A percentile compares a stretch with the other conserved stretches of the same genome.
phyloP scores from a whole-genome alignment of 768 basidiomycete species.

The Leccinum fibrillosum region DNA sequence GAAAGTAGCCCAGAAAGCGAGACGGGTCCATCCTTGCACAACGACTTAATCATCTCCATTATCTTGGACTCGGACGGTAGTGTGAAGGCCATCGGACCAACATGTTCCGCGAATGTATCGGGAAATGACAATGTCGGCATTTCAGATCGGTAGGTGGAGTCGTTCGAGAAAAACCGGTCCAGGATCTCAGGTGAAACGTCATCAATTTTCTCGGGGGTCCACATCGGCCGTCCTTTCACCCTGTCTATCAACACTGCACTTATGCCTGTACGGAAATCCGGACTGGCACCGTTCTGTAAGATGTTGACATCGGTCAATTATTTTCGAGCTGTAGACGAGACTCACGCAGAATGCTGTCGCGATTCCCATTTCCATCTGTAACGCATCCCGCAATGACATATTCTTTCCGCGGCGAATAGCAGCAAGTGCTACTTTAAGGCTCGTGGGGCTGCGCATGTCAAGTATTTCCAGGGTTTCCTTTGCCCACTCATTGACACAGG shows the following conservation, averaged over 20 bases:
- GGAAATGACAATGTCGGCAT: conserved; percentile 46
- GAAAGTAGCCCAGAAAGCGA: conserved; percentile 21
- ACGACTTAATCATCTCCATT: conserved; percentile 48
- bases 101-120: conserved; percentile 26
- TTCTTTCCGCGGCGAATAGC: conserved; percentile 71
- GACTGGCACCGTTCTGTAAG: conserved; percentile 64
- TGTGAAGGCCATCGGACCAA: conserved; percentile 40
- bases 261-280: conserved; percentile 85
- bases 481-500: conserved; percentile 70
- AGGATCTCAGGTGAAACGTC: conserved; percentile 61
- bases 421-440: conserved; percentile 82
- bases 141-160: conserved; percentile 45
- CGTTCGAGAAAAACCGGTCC: conserved; percentile 61
- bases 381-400: conserved; percentile 57
- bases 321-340: conserved; percentile 18
- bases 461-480: conserved; percentile 59
- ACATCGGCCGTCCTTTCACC: conserved; percentile 52
- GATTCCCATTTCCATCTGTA: conserved; percentile 85
- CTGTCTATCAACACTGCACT: conserved; percentile 60
- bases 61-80: conserved; percentile 82
- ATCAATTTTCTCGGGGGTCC: conserved; percentile 63
- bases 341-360: conserved; percentile 88
- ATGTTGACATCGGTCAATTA: conserved; percentile 9
- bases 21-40: conserved; percentile 40
- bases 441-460: conserved; percentile 80